Evolutionary conservation across 805 yeast genomes (phyloP).

Genomic region (Cyberlindnera galapagoensis): DNA sequence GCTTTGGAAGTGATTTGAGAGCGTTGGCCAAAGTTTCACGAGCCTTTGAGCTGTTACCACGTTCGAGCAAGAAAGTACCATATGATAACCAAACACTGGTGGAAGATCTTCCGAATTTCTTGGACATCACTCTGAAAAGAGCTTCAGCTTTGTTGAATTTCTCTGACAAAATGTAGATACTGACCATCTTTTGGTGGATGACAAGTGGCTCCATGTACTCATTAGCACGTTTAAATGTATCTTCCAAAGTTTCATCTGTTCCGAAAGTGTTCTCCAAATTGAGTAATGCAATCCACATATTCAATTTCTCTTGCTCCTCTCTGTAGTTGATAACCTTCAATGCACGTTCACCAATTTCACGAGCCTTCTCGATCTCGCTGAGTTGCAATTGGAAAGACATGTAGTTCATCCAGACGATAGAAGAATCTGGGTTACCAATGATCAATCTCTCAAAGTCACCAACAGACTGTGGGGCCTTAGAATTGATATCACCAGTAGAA

Average conservation of each 20-base stretch:
- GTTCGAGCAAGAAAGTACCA: slow-evolving; percentile 68
- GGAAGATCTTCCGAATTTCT: slow-evolving; percentile 69
- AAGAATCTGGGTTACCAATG: slow-evolving; percentile 89
- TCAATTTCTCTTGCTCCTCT: slow-evolving; percentile 88
- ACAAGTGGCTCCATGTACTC: slow-evolving; percentile 86
- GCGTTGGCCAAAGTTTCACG: slow-evolving; percentile 73
- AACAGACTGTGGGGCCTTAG: slow-evolving; percentile 87
- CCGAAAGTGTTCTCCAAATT: slow-evolving; percentile 95
- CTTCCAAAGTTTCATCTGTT: slow-evolving; percentile 71
- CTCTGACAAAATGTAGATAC: slow-evolving; percentile 69
- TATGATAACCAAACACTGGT: slow-evolving; percentile 75
- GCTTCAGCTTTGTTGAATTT: slow-evolving; percentile 65
- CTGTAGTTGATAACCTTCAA: slow-evolving; percentile 82
- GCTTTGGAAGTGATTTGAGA: slow-evolving; percentile 61
- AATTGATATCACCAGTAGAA: slow-evolving; percentile 74
- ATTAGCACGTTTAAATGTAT: slow-evolving; percentile 73
- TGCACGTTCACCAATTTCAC: slow-evolving; percentile 91
- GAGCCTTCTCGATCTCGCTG: slow-evolving; percentile 90
- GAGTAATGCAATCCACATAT: slow-evolving; percentile 92
- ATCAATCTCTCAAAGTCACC: slow-evolving; percentile 88
- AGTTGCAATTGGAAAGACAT: slow-evolving; percentile 96
- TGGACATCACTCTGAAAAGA: slow-evolving; percentile 59
- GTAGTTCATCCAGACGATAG: slow-evolving; percentile 94
- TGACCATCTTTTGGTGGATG: slow-evolving; percentile 74
- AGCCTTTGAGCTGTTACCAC: slow-evolving; percentile 48